Percentiles rank a stretch among this genome's conserved stretches.
Conservation (phyloP, 2,329 filamentous ascomycete species). For the Pseudopyricularia cyperi region DNA sequence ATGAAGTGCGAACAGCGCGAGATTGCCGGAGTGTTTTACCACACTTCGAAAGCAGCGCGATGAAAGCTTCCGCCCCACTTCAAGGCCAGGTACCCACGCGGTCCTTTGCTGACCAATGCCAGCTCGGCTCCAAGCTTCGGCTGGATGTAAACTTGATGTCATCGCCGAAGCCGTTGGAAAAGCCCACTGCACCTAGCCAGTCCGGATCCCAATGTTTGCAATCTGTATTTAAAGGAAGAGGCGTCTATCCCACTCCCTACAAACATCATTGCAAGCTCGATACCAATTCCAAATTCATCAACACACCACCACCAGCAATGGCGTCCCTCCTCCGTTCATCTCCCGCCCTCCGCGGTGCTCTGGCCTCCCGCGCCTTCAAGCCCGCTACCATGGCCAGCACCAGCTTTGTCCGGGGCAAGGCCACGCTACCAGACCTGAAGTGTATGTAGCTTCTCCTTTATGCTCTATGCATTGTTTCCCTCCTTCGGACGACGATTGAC, state of each 20-base stretch:
- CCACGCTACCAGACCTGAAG: slow-evolving; percentile 79
- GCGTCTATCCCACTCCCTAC: no score
- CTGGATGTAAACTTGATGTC: slow-evolving; percentile 2
- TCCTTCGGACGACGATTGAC: neutral
- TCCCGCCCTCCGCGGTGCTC: slow-evolving; percentile 53
- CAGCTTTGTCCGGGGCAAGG: slow-evolving; percentile 74
- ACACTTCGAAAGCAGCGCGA: no score
- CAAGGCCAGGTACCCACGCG: neutral
- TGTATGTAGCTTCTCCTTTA: slow-evolving; percentile 23
- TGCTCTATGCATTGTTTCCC: neutral
- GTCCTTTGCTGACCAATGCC: neutral
- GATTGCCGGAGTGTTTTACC: neutral
- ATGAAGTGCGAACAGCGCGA: neutral
- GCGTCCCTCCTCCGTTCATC: slow-evolving; percentile 63
- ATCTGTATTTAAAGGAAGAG: no score
- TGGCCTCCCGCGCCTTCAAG: slow-evolving; percentile 53
- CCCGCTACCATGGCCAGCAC: slow-evolving; percentile 55
- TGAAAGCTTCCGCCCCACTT: no score
- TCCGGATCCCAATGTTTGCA: neutral
- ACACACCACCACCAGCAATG: slow-evolving; percentile 34
- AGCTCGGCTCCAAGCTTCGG: neutral
- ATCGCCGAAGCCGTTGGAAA: slow-evolving; percentile 1
- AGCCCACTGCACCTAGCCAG: neutral
- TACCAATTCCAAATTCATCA: neutral
- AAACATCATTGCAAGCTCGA: no score